Evolutionary conservation across 176 grass and related monocot species (phyloP).

Genomic region (Avena sativa): DNA sequence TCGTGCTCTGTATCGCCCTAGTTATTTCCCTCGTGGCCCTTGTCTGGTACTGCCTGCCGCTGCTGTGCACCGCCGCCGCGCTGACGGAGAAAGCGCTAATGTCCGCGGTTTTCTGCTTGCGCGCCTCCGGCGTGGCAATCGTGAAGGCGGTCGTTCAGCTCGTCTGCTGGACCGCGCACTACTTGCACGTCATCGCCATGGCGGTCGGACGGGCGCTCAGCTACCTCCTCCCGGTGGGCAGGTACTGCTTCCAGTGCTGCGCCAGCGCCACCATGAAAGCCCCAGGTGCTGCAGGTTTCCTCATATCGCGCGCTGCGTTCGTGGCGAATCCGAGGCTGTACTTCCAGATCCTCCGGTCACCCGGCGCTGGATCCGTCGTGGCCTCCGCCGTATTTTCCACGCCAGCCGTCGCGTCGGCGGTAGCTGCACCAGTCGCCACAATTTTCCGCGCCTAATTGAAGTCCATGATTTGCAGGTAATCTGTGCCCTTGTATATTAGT

Average conservation of each 20-base stretch:
- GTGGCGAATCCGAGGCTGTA: neutral
- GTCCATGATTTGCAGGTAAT: neutral
- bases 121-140: neutral
- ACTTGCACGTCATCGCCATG: neutral
- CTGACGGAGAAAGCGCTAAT: neutral
- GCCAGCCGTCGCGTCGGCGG: neutral
- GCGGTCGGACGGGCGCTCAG: neutral
- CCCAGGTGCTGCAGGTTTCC: neutral
- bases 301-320: constrained; percentile 40
- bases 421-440: neutral
- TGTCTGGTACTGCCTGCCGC: neutral
- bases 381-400: neutral
- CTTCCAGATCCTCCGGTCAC: neutral
- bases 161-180: neutral
- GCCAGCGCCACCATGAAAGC: constrained; percentile 37
- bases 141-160: neutral
- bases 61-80: neutral
- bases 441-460: constrained; percentile 14
- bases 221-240: neutral
- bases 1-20: neutral
- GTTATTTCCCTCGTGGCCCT: neutral
- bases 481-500: neutral
- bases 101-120: neutral
- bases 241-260: neutral
- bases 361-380: neutral